A percentile compares a stretch with the other conserved stretches of the same genome.
phyloP scores from a whole-genome alignment of 2,329 filamentous ascomycete species.

The Hypoxylon sp. region DNA sequence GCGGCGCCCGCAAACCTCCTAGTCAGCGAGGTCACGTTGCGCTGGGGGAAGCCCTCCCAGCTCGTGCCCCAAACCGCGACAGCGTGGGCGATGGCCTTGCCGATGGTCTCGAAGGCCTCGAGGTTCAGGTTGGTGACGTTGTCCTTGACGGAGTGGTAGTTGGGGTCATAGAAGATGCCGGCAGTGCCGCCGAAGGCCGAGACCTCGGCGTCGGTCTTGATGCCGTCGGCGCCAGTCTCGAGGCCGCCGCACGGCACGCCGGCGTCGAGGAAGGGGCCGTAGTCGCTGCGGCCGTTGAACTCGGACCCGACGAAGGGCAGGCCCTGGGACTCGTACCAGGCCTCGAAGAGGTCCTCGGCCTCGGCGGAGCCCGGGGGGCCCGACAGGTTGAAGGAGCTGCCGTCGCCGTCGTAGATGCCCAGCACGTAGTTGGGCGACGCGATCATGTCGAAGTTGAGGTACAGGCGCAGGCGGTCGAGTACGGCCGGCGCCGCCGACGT shows the following conservation, averaged over 20 bases:
- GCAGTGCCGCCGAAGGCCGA: slow-evolving; percentile 62
- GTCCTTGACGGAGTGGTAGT: slow-evolving; percentile 64
- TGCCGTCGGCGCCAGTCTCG: slow-evolving; percentile 65
- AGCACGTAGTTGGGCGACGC: slow-evolving; percentile 63
- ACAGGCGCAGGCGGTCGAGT: slow-evolving; percentile 63
- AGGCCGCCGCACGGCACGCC: slow-evolving; percentile 65
- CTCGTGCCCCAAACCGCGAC: slow-evolving; percentile 59
- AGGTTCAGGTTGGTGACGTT: slow-evolving; percentile 61
- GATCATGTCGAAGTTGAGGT: slow-evolving; percentile 70
- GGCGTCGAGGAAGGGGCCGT: slow-evolving; percentile 63
- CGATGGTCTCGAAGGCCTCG: slow-evolving; percentile 62
- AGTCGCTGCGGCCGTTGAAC: slow-evolving; percentile 70
- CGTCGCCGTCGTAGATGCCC: slow-evolving; percentile 60
- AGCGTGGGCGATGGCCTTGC: slow-evolving; percentile 61
- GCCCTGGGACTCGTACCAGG: slow-evolving; percentile 55
- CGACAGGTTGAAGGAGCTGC: slow-evolving; percentile 59
- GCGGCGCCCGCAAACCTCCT: not conserved
- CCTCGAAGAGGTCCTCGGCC: slow-evolving; percentile 60
- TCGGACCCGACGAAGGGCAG: slow-evolving; percentile 64
- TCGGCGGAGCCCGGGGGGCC: slow-evolving; percentile 64
- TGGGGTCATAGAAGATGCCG: slow-evolving; percentile 61
- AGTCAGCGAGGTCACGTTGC: slow-evolving; percentile 34
- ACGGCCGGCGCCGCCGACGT: slow-evolving; percentile 53
- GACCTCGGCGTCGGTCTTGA: slow-evolving; percentile 64
- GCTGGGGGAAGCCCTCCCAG: slow-evolving; percentile 53